A percentile compares a stretch with the other conserved stretches of the same genome.
These are phyloP conservation scores for Saxophila tyrrhenica DNA, from an alignment of 495 filamentous ascomycete genomes.

Conservation along the genomic window DNA sequence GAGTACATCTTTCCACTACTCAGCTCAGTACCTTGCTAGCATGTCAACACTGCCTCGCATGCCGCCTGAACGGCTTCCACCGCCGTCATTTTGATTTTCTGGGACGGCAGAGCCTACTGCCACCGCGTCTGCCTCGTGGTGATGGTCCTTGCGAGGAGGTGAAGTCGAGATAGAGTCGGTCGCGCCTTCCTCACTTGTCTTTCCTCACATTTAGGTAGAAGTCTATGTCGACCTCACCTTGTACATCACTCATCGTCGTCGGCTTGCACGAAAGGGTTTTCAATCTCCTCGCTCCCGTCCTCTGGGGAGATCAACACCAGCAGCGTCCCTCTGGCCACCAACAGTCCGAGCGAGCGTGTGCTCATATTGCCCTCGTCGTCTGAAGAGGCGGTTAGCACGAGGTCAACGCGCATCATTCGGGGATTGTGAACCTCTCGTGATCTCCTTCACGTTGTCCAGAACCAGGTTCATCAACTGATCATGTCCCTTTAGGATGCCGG, in stretches of 20 bases:
- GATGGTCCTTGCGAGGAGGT: background rate
- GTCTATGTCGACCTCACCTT: background rate
- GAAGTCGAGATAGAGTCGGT: background rate
- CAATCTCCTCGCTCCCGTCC: slow-evolving; percentile 89
- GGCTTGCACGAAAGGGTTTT: slow-evolving; percentile 75
- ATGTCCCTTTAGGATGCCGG: slow-evolving; percentile 81
- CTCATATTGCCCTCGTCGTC: slow-evolving; percentile 88
- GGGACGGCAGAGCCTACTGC: too few relatives aligned
- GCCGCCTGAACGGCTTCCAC: too few relatives aligned
- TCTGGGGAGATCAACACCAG: slow-evolving; percentile 84
- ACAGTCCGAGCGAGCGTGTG: slow-evolving; percentile 72
- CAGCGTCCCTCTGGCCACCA: slow-evolving; percentile 85
- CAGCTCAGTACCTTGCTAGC: too few relatives aligned
- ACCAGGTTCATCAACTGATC: slow-evolving; percentile 98
- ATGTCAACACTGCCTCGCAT: too few relatives aligned
- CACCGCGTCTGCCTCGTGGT: too few relatives aligned
- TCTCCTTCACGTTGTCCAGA: slow-evolving; percentile 84
- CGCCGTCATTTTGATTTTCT: too few relatives aligned
- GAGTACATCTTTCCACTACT: too few relatives aligned
- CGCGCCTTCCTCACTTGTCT: background rate
- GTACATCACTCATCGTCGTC: slow-evolving; percentile 38
- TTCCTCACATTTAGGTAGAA: background rate
- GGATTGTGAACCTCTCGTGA: slow-evolving; percentile 57
- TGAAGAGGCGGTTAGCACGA: slow-evolving; percentile 27
- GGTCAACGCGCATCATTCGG: slow-evolving; percentile 1